Evolutionary conservation across 1,139 yeast genomes (phyloP).

Genomic region (Zygoascus sp.): DNA sequence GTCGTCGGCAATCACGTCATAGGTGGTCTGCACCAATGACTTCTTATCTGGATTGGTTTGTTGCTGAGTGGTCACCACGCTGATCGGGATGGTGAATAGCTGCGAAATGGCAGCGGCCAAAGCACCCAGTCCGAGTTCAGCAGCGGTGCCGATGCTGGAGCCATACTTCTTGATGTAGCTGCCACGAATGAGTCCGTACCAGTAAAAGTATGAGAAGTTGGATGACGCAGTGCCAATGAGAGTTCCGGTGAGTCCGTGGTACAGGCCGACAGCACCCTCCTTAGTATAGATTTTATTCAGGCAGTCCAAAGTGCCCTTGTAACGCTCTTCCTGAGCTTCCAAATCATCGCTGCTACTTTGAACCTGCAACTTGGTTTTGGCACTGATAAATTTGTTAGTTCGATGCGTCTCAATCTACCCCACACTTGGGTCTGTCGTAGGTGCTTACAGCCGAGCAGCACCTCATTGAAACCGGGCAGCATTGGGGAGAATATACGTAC

Average conservation of each 20-base stretch:
- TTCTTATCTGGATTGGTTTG: constrained; percentile 44
- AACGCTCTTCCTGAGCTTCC: constrained; percentile 27
- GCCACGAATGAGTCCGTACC: constrained; percentile 74
- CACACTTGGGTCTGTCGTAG: background rate
- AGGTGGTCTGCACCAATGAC: constrained; percentile 46
- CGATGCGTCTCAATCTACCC: background rate
- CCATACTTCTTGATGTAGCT: constrained; percentile 45
- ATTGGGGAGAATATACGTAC: too few species aligned
- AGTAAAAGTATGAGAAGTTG: constrained; percentile 77
- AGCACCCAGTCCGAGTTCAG: constrained; percentile 76
- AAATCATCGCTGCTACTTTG: constrained; percentile 26
- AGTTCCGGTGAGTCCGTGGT: constrained; percentile 69
- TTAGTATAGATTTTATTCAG: constrained; percentile 50
- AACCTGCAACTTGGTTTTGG: constrained; percentile 75
- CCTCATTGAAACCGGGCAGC: background rate
- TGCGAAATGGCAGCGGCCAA: constrained; percentile 84
- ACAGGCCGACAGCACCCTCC: constrained; percentile 69
- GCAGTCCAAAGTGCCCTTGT: constrained; percentile 61
- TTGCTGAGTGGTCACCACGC: constrained; percentile 79
- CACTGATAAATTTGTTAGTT: constrained; percentile 20
- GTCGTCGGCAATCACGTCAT: constrained; percentile 58
- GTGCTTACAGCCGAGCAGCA: background rate
- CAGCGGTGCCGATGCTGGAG: constrained; percentile 47
- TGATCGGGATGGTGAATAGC: constrained; percentile 75
- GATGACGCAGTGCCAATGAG: constrained; percentile 72